Evolutionary conservation across 305 asterid species (phyloP), one percentile per base, ranked within the genome.

Genomic region (Galium porrigens): DNA sequence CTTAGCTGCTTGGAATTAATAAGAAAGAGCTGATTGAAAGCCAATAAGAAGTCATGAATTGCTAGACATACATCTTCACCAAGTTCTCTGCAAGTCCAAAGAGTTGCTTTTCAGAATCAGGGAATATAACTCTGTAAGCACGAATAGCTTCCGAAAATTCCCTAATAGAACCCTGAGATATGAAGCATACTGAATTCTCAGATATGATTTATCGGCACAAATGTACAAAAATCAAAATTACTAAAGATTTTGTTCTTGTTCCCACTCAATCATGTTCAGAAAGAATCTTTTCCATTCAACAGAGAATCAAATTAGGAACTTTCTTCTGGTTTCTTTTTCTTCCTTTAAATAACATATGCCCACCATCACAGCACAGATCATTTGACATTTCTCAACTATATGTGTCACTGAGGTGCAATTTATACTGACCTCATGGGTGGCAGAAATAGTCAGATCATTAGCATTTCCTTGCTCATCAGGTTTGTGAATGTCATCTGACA

Each of bases 131-230:
- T 83, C 88, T 86, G 81, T 92, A 92, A 54, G 96, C 99, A 67
- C 95, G 95, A 68, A 87, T 76, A 70, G 95, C 96, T 85, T 89
- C 95, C 27, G 84, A 84, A 80, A 92, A 92, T 83, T 92, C 95
- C 70, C 75, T 86, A 77, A 85, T 80, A 56, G 95, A 84, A 72
- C 86, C 91, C 98, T 92, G 88, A 74, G 72, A 77, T 48, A 42
- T 67, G 60, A 58, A 0, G 32, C 32, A 60, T 25, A 32, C 22
- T 30, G 33, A 52, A 48, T 44, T 20, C 34, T 27, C 49, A 53
- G 46, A 22, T 48, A 7, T 32, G 48, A 44, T 41, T 18, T 46
- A 27, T 8, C 61, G 10, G 36, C 5, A n/a, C 18, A 1, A 32
- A 1, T 14, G 11, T 27, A 34, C 44, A 52, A 33, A 30, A 34